Conservation (phyloP, 768 basidiomycete genomes). For the Multifurca ochricompacta region DNA sequence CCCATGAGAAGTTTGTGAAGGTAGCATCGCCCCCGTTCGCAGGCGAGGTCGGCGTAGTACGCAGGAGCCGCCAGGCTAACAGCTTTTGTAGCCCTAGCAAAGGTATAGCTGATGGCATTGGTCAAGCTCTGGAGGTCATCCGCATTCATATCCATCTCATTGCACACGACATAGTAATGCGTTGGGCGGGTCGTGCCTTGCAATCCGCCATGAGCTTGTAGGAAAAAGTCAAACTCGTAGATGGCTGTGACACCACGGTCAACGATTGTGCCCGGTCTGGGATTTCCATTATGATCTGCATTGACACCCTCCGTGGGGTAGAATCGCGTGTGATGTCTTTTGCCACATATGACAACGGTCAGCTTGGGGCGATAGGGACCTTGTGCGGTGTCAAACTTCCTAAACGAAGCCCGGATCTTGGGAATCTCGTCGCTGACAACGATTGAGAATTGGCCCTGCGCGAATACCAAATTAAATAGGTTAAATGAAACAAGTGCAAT, state of each 20-base stretch:
- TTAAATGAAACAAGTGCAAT: not conserved
- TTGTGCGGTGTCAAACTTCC: constrained; percentile 31
- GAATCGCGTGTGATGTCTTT: constrained; percentile 52
- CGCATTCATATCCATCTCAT: constrained; percentile 43
- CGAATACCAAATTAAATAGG: not conserved
- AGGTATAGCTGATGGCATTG: constrained; percentile 47
- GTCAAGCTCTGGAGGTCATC: constrained; percentile 49
- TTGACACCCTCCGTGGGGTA: constrained; percentile 39
- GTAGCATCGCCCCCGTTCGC: constrained; percentile 49
- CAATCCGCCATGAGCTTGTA: constrained; percentile 44
- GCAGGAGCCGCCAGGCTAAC: constrained; percentile 39
- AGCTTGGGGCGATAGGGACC: constrained; percentile 38
- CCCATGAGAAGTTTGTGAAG: constrained; percentile 42
- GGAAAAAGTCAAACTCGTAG: constrained; percentile 49
- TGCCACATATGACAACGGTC: constrained; percentile 49
- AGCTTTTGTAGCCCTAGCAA: constrained; percentile 51
- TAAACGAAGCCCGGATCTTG: constrained; percentile 36
- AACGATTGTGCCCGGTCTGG: constrained; percentile 45
- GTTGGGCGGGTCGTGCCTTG: constrained; percentile 44
- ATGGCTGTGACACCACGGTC: constrained; percentile 47
- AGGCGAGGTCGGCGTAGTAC: constrained; percentile 41
- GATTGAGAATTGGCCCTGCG: constrained; percentile 41
- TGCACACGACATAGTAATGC: constrained; percentile 48
- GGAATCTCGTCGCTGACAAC: constrained; percentile 40
- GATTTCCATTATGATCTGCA: constrained; percentile 42